Evolutionary conservation across 768 basidiomycete genomes (phyloP).

Genomic region (Lentinula edodes): DNA sequence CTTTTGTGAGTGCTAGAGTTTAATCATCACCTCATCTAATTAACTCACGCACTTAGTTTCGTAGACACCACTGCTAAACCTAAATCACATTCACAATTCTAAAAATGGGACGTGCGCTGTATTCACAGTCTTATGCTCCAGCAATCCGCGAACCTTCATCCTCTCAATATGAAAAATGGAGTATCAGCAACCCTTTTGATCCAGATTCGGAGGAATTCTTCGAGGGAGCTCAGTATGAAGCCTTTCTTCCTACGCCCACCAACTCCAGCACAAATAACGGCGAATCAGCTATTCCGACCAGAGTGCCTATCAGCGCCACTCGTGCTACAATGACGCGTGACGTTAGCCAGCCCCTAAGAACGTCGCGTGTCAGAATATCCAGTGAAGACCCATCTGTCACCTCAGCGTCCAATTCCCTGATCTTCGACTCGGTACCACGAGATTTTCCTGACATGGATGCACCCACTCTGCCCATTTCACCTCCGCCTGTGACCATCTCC

Average conservation of each 20-base stretch:
- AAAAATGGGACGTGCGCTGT: conserved; percentile 57
- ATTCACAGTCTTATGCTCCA: conserved; percentile 37
- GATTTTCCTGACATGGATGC: background rate
- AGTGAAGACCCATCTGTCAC: background rate
- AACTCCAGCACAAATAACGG: background rate
- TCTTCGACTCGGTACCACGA: background rate
- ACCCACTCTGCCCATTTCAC: background rate
- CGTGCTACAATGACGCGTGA: background rate
- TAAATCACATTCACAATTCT: background rate
- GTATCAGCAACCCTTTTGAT: conserved; percentile 62
- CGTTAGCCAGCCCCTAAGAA: background rate
- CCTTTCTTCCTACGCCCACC: conserved; percentile 34
- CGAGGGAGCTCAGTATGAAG: conserved; percentile 58
- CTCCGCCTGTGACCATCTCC: background rate
- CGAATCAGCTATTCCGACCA: background rate
- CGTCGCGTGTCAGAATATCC: background rate
- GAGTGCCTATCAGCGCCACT: background rate
- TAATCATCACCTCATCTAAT: background rate
- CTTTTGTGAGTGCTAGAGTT: background rate
- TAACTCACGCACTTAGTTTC: background rate
- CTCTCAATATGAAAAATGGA: conserved; percentile 50
- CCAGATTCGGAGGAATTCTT: conserved; percentile 81
- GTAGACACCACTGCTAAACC: background rate
- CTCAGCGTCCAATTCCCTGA: background rate
- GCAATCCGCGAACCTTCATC: background rate